phyloP scores from a whole-genome alignment of 345 rosid genomes.

The Bruguiera sexangula region DNA sequence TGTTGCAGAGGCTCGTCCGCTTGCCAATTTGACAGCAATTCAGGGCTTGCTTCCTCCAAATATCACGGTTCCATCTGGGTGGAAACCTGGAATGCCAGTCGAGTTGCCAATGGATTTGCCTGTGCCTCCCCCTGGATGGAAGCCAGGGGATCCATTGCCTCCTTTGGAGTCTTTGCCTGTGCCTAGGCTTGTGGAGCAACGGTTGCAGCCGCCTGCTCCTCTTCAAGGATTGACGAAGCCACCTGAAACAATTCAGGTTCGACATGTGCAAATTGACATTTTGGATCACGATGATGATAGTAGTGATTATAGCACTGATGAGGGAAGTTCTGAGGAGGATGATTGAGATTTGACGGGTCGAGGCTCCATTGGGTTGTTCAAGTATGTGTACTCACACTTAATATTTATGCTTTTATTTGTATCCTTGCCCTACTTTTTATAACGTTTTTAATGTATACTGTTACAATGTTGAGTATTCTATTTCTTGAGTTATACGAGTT shows the following conservation, averaged over 20 bases:
- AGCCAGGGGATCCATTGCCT: constrained; percentile 85
- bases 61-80: constrained; percentile 68
- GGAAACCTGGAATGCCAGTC: constrained; percentile 98
- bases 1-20: constrained; percentile 29
- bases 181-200: constrained; percentile 47
- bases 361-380: neutral
- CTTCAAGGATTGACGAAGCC: constrained; percentile 58
- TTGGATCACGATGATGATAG: constrained; percentile 61
- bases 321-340: constrained; percentile 35
- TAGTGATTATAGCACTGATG: constrained; percentile 54
- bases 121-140: constrained; percentile 86
- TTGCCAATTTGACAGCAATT: constrained; percentile 43
- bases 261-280: constrained; percentile 83
- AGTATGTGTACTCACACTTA: neutral
- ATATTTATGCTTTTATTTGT: neutral
- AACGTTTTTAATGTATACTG: no score
- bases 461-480: no score
- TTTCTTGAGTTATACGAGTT: no score
- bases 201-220: constrained; percentile 38
- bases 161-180: constrained; percentile 57
- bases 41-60: constrained; percentile 63
- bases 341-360: constrained; percentile 7
- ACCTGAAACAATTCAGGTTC: constrained; percentile 70
- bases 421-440: no score
- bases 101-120: constrained; percentile 68